These are phyloP conservation scores for Zanthoxylum bungeanum DNA, from an alignment of 345 rosid genomes.

Conservation along the genomic window DNA sequence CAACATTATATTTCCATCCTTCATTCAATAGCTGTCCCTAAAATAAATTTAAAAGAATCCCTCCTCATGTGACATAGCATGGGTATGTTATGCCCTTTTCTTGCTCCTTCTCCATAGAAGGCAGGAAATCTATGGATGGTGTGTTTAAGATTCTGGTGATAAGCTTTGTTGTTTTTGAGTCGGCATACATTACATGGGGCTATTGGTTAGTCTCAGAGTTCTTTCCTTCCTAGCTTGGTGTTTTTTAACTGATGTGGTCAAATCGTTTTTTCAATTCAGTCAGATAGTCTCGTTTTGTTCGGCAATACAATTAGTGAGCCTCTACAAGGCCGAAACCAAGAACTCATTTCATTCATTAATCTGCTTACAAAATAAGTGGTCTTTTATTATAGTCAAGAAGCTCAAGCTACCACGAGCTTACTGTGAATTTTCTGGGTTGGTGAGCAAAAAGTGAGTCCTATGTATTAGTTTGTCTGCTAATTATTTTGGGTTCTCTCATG, in stretches of 20 bases:
- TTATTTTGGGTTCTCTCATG: neutral
- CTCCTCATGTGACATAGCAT: neutral
- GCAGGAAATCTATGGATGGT: neutral
- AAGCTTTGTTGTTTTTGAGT: neutral
- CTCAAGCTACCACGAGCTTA: too few relatives aligned
- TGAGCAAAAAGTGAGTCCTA: neutral
- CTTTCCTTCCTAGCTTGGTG: neutral
- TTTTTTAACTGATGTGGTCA: too few relatives aligned
- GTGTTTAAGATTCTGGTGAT: neutral
- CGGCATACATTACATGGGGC: neutral
- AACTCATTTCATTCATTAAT: too few relatives aligned
- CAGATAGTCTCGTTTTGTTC: neutral
- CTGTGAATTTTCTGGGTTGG: neutral
- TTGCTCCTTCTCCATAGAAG: neutral
- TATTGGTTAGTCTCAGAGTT: neutral
- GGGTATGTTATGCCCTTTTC: neutral
- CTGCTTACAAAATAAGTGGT: neutral
- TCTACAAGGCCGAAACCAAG: too few relatives aligned
- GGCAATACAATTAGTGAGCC: neutral
- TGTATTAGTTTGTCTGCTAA: neutral
- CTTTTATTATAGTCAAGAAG: too few relatives aligned
- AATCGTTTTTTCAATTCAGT: neutral
- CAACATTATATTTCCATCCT: neutral
- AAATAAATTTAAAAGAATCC: neutral
- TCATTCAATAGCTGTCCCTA: neutral